A percentile compares a stretch with the other conserved stretches of the same genome.
phyloP scores from a whole-genome alignment of 2,329 filamentous ascomycete species.

The Mycogone perniciosa region DNA sequence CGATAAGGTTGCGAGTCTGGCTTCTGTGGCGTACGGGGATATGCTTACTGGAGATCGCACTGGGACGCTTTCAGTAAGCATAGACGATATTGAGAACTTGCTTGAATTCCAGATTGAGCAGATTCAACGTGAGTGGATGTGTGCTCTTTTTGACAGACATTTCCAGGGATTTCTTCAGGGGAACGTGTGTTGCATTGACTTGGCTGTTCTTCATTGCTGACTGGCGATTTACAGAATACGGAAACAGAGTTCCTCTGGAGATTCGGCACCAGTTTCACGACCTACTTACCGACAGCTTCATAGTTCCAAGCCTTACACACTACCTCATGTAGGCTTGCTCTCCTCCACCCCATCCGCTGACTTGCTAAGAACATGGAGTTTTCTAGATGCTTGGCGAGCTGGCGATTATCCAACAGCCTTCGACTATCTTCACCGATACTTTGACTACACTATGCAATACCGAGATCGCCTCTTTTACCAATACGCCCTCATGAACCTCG shows the following conservation, averaged over 20 bases:
- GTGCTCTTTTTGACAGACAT: not conserved
- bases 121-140: slow-evolving; percentile 61
- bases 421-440: slow-evolving; percentile 88
- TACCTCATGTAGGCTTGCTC: slow-evolving; percentile 55
- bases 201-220: slow-evolving; percentile 8
- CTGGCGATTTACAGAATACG: slow-evolving; percentile 49
- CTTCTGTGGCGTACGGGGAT: slow-evolving; percentile 45
- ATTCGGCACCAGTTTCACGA: slow-evolving; percentile 65
- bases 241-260: slow-evolving; percentile 67
- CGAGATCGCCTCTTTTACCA: slow-evolving; percentile 83
- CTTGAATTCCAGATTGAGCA: slow-evolving; percentile 84
- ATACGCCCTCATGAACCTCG: slow-evolving; percentile 88
- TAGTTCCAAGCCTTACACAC: slow-evolving; percentile 67
- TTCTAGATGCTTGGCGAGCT: slow-evolving; percentile 85
- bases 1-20: slow-evolving; percentile 38
- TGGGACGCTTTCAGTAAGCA: slow-evolving; percentile 52
- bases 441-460: slow-evolving; percentile 90
- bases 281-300: slow-evolving; percentile 59
- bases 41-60: slow-evolving; percentile 40
- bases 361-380: slow-evolving; percentile 43
- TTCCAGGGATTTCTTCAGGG: no score
- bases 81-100: slow-evolving; percentile 72
- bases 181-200: no score
- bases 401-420: slow-evolving; percentile 88
- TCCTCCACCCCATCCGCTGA: not conserved